phyloP scores from a whole-genome alignment of 768 basidiomycete genomes.

The Sarcodon sp. region DNA sequence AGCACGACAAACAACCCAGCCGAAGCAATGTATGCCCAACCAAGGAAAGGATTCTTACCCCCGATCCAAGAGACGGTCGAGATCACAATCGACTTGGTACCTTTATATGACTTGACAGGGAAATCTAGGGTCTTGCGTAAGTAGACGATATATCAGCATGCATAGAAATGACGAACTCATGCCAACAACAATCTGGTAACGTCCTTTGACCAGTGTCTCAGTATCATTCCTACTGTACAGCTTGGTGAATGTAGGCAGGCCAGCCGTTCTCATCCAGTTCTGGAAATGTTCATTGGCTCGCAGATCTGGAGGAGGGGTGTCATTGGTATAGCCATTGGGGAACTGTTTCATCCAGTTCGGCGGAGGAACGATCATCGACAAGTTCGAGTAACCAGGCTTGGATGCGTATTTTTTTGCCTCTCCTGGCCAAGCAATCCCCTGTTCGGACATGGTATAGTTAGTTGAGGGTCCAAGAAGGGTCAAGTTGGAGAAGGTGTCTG shows the following conservation, averaged over 20 bases:
- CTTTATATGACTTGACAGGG: conserved; percentile 82
- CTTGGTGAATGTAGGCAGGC: conserved; percentile 93
- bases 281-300: conserved; percentile 84
- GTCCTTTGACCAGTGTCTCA: conserved; percentile 54
- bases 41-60: conserved; percentile 96
- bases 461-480: conserved; percentile 38
- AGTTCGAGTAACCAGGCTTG: conserved; percentile 39
- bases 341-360: conserved; percentile 79
- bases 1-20: conserved; percentile 80
- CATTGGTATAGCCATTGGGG: conserved; percentile 59
- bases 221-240: conserved; percentile 87
- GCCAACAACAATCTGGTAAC: conserved; percentile 62
- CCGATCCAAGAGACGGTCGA: conserved; percentile 98
- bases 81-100: conserved; percentile 94
- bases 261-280: conserved; percentile 99
- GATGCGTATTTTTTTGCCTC: conserved; percentile 82
- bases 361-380: conserved; percentile 72
- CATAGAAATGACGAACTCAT: conserved; percentile 50
- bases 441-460: conserved; percentile 62
- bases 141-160: conserved; percentile 3
- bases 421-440: conserved; percentile 91
- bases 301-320: conserved; percentile 61
- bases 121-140: conserved; percentile 48
- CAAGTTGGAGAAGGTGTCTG: conserved; percentile 74
- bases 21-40: conserved; percentile 94